Conservation (phyloP, 768 basidiomycete genomes). For the Termitomyces sp. region DNA sequence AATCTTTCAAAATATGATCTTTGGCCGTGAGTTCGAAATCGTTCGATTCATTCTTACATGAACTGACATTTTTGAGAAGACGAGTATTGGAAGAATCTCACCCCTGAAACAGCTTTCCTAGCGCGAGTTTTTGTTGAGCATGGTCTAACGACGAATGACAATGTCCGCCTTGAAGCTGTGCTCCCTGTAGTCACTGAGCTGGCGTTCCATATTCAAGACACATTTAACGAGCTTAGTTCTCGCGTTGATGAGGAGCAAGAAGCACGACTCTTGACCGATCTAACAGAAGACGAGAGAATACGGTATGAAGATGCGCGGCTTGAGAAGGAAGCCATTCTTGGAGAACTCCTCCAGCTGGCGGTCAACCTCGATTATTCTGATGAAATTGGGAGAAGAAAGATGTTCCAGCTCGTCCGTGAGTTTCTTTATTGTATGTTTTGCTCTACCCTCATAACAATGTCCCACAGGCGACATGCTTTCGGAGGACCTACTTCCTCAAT, state of each 20-base stretch:
- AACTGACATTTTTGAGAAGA: conserved; percentile 38
- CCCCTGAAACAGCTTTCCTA: conserved; percentile 76
- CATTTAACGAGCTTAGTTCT: conserved; percentile 54
- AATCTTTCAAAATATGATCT: conserved; percentile 64
- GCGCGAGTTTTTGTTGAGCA: conserved; percentile 81
- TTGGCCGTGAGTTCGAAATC: conserved; percentile 50
- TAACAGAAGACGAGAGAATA: conserved; percentile 32
- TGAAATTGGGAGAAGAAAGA: conserved; percentile 85
- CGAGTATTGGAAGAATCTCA: conserved; percentile 65
- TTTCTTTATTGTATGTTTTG: conserved; percentile 18
- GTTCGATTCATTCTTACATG: not conserved
- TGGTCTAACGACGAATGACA: conserved; percentile 60
- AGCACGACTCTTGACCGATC: conserved; percentile 21
- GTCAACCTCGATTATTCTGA: conserved; percentile 86
- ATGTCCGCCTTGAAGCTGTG: conserved; percentile 57
- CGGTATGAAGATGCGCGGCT: conserved; percentile 44
- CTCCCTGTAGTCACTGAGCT: conserved; percentile 85
- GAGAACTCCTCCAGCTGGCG: conserved; percentile 78
- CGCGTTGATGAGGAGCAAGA: conserved; percentile 21
- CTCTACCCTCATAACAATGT: conserved; percentile 2
- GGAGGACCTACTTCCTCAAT: conserved; percentile 64
- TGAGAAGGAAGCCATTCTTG: conserved; percentile 65
- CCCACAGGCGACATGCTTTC: conserved; percentile 75
- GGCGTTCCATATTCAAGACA: conserved; percentile 69
- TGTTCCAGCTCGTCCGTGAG: conserved; percentile 83